Base-by-base conservation (phyloP, 495 filamentous ascomycete genomes). In the Trypethelium eluteriae region DNA sequence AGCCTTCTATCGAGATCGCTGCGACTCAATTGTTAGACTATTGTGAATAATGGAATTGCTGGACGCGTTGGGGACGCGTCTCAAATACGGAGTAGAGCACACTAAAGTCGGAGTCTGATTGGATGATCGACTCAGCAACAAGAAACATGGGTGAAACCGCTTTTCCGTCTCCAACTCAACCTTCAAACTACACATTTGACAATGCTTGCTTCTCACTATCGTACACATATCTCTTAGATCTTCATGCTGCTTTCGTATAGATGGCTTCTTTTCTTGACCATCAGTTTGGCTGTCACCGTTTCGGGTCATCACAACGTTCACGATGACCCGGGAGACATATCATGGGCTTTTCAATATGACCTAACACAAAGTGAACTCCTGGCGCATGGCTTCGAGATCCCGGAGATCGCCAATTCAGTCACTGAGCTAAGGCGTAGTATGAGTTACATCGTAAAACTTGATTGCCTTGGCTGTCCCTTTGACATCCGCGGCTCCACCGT, bases 391-490 rank as follows among this genome's bases (percentile, higher is more conserved):
- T 59, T 59, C 53, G 53, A 36, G 32, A 59, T 59, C 14, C 53
- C 53, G 18, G 53, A 59, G 36, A 34, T 36, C 53, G 53, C 53
- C 32, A 59, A 18, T 59, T 32, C 53, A 14, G 53, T 59, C 7
- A 59, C 53, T 18, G 25, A 59, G 14, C 34, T 59, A 5, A 59
- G 14, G 32, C 53, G 32, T 34, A 36, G 25, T 36, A 7, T 9
- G 3, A 59, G 53, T 18, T 59, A 59, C 18, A 59, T 59, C 36
- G 53, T 36, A 35, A 59, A 59, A 18, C 53, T 59, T 18, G 53
- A 59, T 9, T 59, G 53, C 18, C 6, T 36, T 36, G 32, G 32
- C 7, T 59, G 53, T 59, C 53, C 53, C 53, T 59, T 59, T 59
- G n/a, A 59, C 32, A 10, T 35, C n/a, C 53, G n/a, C 5, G 32